Evolutionary conservation across 768 basidiomycete genomes (phyloP).

Genomic region (Boletus subparvulus): DNA sequence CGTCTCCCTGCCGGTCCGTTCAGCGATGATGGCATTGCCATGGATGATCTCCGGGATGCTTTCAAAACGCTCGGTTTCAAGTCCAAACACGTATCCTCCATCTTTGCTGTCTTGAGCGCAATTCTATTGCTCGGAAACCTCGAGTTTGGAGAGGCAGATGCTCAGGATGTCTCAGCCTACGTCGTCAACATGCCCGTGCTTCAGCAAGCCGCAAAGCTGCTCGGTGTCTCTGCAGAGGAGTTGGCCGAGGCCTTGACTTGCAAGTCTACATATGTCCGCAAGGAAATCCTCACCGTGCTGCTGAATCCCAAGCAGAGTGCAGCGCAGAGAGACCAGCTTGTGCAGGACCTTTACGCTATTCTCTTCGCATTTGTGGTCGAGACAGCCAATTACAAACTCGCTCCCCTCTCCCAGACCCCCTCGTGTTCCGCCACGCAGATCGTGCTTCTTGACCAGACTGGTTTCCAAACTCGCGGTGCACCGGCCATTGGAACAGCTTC

Average conservation of each 20-base stretch:
- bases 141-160: conserved; percentile 55
- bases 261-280: conserved; percentile 57
- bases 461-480: conserved; percentile 54
- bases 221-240: conserved; percentile 55
- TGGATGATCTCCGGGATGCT: conserved; percentile 57
- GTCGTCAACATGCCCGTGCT: conserved; percentile 47
- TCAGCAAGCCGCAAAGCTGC: conserved; percentile 47
- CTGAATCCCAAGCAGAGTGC: conserved; percentile 51
- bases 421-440: conserved; percentile 47
- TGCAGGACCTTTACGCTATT: conserved; percentile 61
- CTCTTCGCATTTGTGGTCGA: conserved; percentile 64
- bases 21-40: conserved; percentile 57
- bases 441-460: conserved; percentile 53
- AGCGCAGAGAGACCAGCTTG: conserved; percentile 52
- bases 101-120: conserved; percentile 52
- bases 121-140: conserved; percentile 60
- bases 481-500: conserved; percentile 39
- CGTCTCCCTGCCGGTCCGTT: conserved; percentile 63
- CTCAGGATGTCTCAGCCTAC: conserved; percentile 53
- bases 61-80: conserved; percentile 62
- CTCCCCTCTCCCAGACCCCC: conserved; percentile 43
- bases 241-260: conserved; percentile 54
- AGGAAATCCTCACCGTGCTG: conserved; percentile 58
- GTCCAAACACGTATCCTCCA: conserved; percentile 52
- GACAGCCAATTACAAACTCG: conserved; percentile 58